Evolutionary conservation across 1,284 basidiomycete genomes (phyloP).

Genomic region (Microbotryum scabiosae): DNA sequence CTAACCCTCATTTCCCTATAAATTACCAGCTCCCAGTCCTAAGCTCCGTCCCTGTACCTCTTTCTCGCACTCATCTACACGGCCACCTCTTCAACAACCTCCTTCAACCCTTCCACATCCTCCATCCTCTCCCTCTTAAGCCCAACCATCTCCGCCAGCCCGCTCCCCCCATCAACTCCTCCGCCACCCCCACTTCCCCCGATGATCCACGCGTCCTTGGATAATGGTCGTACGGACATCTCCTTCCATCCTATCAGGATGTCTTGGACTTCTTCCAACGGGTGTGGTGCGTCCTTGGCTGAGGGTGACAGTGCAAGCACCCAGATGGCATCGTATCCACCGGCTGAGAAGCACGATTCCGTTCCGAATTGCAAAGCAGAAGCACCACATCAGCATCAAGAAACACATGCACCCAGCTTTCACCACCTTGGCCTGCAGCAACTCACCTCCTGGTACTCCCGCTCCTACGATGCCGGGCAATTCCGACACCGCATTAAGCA

Average conservation of each 20-base stretch:
- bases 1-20: too few species aligned
- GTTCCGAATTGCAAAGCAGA: too few species aligned
- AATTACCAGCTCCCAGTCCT: too few species aligned
- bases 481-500: constrained; percentile 72
- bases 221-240: constrained; percentile 69
- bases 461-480: constrained; percentile 77
- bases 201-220: constrained; percentile 62
- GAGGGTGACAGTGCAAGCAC: constrained; percentile 67
- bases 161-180: constrained; percentile 9
- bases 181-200: constrained; percentile 43
- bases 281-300: constrained; percentile 19
- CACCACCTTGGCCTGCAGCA: not conserved
- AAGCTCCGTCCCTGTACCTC: too few species aligned
- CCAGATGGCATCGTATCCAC: constrained; percentile 96
- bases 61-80: too few species aligned
- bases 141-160: not conserved
- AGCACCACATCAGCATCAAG: constrained; percentile 25
- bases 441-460: constrained; percentile 86
- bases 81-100: constrained; percentile 5
- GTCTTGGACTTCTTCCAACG: constrained; percentile 51
- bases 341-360: constrained; percentile 53
- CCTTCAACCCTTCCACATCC: constrained; percentile 12
- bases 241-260: constrained; percentile 66
- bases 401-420: too few species aligned
- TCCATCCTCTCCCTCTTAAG: not conserved